Evolutionary conservation across 192 early-diverging fungal genomes (phyloP), one percentile per base, ranked within the genome.

Genomic region (Thamnidium elegans): DNA sequence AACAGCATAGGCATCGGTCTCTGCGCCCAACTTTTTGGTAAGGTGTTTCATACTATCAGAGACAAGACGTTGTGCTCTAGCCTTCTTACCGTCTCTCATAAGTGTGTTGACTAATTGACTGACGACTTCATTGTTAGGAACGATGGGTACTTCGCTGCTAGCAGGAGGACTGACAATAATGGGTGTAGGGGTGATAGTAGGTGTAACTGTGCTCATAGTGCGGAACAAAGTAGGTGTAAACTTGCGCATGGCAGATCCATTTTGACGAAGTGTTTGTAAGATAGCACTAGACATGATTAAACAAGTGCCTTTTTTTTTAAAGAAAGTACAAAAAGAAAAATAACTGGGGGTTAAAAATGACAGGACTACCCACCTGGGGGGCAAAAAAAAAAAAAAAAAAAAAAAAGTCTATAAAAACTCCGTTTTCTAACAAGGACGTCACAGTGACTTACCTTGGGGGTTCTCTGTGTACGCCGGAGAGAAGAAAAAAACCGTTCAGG

Each of bases 81-180:
- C 82, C 72, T 96, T 98, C 76, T 94, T 93, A 36, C 95, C 95
- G 63, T 94, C 85, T 63, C 87, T 78, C 94, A 97, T 97, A 58
- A 97, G 84, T 64, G 89, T 94, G 78, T 94, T 95, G 44, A 93
- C 90, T 8, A 94, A 67, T 34, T 92, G 92, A 19, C 83, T 79
- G 9, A 93, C 60, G 11, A 94, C 78, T 2, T 89, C 84, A 71
- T 92, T 87, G 13, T 74, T 50, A 26, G 63, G 64, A 7, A 71
- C 50, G 31, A 55, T 31, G 13, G 58, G 62, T 50, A 44, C 51
- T 43, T 55, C 39, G 39, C 23, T 32, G 1, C 4, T 31, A 15
- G 26, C 13, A 9, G 52, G 52, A 21, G 17, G 19, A 13, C 4
- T 31, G 14, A 31, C 13, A 9, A 20, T n/a, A 21, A n/a, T n/a